These are phyloP conservation scores for Talaromyces proteolyticus DNA, from an alignment of 495 filamentous ascomycete genomes.

Conservation along the genomic window DNA sequence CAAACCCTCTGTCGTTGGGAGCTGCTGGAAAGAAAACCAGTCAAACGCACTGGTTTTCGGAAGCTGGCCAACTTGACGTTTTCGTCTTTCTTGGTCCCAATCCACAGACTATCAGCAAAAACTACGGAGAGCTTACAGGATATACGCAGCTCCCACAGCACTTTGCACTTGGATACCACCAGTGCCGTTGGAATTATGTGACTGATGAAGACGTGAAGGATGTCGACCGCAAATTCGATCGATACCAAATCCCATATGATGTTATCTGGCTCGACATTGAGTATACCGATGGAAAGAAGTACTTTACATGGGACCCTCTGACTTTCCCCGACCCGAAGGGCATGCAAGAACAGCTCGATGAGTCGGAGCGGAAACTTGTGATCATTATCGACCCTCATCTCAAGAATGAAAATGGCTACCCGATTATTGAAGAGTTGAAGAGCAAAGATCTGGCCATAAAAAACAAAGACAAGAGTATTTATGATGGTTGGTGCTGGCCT, in stretches of 20 bases:
- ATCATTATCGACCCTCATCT: slow-evolving; percentile 96
- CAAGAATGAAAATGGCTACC: slow-evolving; percentile 80
- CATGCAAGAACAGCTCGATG: slow-evolving; percentile 82
- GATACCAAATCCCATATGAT: slow-evolving; percentile 90
- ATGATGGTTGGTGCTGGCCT: slow-evolving; percentile 98
- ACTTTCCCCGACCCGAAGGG: slow-evolving; percentile 78
- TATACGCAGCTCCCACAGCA: slow-evolving; percentile 84
- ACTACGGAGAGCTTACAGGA: slow-evolving; percentile 91
- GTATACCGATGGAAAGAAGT: slow-evolving; percentile 92
- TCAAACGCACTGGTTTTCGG: slow-evolving; percentile 95
- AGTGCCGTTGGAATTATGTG: slow-evolving; percentile 98
- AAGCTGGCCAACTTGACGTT: slow-evolving; percentile 80
- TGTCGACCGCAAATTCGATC: slow-evolving; percentile 93
- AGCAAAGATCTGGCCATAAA: slow-evolving; percentile 74
- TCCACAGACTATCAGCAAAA: slow-evolving; percentile 69
- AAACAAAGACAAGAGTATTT: slow-evolving; percentile 85
- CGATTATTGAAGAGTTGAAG: slow-evolving; percentile 71
- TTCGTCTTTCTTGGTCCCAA: slow-evolving; percentile 92
- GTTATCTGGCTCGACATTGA: slow-evolving; percentile 98
- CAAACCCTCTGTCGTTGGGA: slow-evolving; percentile 74
- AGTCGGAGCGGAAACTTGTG: slow-evolving; percentile 82
- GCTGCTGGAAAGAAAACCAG: slow-evolving; percentile 63
- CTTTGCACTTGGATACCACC: slow-evolving; percentile 90
- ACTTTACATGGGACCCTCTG: slow-evolving; percentile 92
- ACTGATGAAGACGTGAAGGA: slow-evolving; percentile 95